Base-by-base conservation (phyloP, 257 asterid species). In the Fraxinus pennsylvanica region DNA sequence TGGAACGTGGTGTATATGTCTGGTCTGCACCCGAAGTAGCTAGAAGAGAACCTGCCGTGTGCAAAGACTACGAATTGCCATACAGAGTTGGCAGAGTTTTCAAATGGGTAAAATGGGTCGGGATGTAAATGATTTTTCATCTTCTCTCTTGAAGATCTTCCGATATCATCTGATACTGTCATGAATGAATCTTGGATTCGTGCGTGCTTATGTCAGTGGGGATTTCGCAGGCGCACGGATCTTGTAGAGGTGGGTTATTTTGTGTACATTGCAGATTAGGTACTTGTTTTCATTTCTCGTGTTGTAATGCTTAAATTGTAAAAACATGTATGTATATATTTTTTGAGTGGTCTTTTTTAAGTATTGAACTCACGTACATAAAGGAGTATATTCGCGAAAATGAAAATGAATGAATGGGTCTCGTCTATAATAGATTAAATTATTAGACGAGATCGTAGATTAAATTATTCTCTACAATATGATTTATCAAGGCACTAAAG, bases 21-120 rank as follows among this genome's bases (percentile, higher is more conserved):
- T 87, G 91, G 91, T 83, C 89, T 65, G 91, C 83, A n/a, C 75
- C 88, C 0, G 91, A 87, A 76, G 59, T 86, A 75, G 91, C 89
- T 29, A 81, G 82, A 77, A 85, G 87, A 25, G 89, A 87, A 36
- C 88, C 91, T 41, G 81, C 86, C 4, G 87, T 83, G 17, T 82
- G 87, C 45, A 87, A 85, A 74, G 91, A 85, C 66, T 87, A 87
- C 0, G 88, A 59, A 76, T 76, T 87, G 77, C 89, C 91, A 1
- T 83, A 85, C 67, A 78, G 89, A 79, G 88, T 85, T 35, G 88
- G 91, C 50, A 86, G 81, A 76, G 33, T 85, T 32, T 87, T 87
- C 82, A 83, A 86, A 75, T 87, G 91, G 91, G 88, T 87, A 41
- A 87, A 85, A 79, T 85, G 89, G 88, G 86, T 87, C 5, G 91